These are phyloP conservation scores for Orbilia oligospora DNA, from an alignment of 2,329 filamentous ascomycete genomes.

Conservation along the genomic window DNA sequence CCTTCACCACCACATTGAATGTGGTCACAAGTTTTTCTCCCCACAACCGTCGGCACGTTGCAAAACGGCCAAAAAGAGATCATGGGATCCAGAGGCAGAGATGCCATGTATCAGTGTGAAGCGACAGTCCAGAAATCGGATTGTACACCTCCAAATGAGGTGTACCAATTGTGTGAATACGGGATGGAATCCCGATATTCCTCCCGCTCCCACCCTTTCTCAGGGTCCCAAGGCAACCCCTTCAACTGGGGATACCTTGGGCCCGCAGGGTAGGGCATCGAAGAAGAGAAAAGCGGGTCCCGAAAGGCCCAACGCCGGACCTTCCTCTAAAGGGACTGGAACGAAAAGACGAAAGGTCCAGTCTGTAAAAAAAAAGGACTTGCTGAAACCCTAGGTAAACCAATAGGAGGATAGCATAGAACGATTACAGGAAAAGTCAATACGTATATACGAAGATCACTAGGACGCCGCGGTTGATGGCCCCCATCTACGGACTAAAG, in stretches of 20 bases:
- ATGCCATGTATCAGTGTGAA: constrained; percentile 46
- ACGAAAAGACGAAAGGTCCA: background rate
- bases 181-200: background rate
- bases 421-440: background rate
- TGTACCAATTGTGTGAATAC: background rate
- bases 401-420: background rate
- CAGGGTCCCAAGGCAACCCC: background rate
- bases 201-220: background rate
- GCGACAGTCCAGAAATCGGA: background rate
- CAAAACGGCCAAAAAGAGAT: constrained; percentile 18
- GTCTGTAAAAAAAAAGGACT: background rate
- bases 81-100: constrained; percentile 21
- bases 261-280: too few relatives aligned
- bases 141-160: background rate
- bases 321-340: background rate
- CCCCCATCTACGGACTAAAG: background rate
- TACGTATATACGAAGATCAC: background rate
- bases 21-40: constrained; percentile 32
- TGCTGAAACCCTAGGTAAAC: background rate
- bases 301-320: background rate
- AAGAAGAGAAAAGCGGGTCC: too few relatives aligned
- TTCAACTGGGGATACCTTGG: too few relatives aligned
- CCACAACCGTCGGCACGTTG: constrained; percentile 9
- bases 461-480: too few relatives aligned
- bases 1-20: background rate